A percentile compares a stretch with the other conserved stretches of the same genome.
Conservation (phyloP, 352 stramenopile species). For the Pythium phragmiticola region DNA sequence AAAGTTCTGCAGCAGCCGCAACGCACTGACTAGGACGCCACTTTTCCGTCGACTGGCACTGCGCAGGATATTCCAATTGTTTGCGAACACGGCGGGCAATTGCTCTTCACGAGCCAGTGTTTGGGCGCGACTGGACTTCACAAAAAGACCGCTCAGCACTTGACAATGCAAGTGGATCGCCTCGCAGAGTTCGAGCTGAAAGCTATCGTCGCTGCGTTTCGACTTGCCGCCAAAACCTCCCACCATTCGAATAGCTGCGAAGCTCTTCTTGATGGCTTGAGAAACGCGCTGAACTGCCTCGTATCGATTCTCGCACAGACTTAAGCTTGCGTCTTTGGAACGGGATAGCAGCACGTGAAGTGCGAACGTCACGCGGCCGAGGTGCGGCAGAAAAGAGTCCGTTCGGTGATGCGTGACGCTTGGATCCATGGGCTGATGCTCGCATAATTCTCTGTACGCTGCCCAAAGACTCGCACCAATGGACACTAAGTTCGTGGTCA, state of each 20-base stretch:
- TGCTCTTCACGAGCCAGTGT: slow-evolving; percentile 23
- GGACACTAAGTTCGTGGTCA: neutral
- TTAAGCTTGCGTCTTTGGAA: slow-evolving; percentile 26
- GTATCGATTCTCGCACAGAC: slow-evolving; percentile 31
- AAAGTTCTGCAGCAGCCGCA: slow-evolving; percentile 53
- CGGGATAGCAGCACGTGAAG: slow-evolving; percentile 44
- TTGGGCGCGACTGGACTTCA: slow-evolving; percentile 14
- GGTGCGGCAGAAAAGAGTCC: neutral
- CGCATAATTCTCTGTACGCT: slow-evolving; percentile 14
- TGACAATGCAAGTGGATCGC: slow-evolving; percentile 47
- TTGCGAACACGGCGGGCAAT: slow-evolving; percentile 36
- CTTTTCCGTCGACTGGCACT: slow-evolving; percentile 44
- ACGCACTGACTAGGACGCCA: slow-evolving; percentile 35
- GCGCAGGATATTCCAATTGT: slow-evolving; percentile 60
- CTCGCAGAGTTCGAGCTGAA: slow-evolving; percentile 39
- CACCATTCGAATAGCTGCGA: slow-evolving; percentile 46
- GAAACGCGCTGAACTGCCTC: slow-evolving; percentile 38
- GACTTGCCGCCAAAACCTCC: slow-evolving; percentile 49
- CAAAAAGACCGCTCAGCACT: slow-evolving; percentile 46
- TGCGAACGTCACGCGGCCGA: slow-evolving; percentile 30
- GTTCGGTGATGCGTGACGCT: neutral
- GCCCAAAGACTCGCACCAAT: slow-evolving; percentile 7
- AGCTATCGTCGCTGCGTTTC: slow-evolving; percentile 27
- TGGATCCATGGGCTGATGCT: slow-evolving; percentile 4
- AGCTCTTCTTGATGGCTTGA: slow-evolving; percentile 38